Conservation (phyloP, 495 filamentous ascomycete genomes). For the Penicillium bovifimosum region DNA sequence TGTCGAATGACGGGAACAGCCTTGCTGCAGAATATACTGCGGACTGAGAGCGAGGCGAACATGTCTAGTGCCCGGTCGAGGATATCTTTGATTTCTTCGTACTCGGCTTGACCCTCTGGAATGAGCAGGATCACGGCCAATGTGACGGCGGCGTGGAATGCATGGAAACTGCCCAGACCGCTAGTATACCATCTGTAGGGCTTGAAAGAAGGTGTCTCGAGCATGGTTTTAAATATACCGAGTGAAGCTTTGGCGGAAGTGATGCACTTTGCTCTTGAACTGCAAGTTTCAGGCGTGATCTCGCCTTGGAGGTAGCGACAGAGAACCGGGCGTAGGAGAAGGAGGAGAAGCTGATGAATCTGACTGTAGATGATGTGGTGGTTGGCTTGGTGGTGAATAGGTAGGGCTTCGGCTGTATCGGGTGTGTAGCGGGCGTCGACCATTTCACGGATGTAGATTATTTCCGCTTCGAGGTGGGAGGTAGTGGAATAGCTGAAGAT, state of each 20-base stretch:
- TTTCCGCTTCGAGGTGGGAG: constrained; percentile 34
- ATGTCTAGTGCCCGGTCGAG: constrained; percentile 31
- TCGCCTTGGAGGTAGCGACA: constrained; percentile 38
- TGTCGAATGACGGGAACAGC: constrained; percentile 36
- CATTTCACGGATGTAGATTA: constrained; percentile 32
- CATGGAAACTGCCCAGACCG: constrained; percentile 39
- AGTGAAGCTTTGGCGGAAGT: constrained; percentile 39
- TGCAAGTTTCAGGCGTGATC: constrained; percentile 36
- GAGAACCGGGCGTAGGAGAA: constrained; percentile 40
- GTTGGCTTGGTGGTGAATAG: constrained; percentile 38
- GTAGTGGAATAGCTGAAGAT: constrained; percentile 31
- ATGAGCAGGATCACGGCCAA: constrained; percentile 28
- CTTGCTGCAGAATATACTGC: constrained; percentile 40
- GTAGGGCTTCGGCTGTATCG: constrained; percentile 27
- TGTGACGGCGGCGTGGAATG: constrained; percentile 35
- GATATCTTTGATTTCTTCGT: constrained; percentile 28
- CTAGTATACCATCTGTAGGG: constrained; percentile 46
- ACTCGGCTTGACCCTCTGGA: constrained; percentile 31
- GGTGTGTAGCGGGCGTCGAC: constrained; percentile 35
- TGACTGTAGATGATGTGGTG: constrained; percentile 44
- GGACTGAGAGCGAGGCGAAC: constrained; percentile 36
- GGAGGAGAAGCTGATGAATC: constrained; percentile 43
- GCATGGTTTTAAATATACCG: constrained; percentile 34
- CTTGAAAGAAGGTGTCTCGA: constrained; percentile 31
- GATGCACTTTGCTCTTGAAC: constrained; percentile 39